These are phyloP conservation scores for Penicillium pulvis DNA, from an alignment of 495 filamentous ascomycete genomes.

Conservation along the genomic window DNA sequence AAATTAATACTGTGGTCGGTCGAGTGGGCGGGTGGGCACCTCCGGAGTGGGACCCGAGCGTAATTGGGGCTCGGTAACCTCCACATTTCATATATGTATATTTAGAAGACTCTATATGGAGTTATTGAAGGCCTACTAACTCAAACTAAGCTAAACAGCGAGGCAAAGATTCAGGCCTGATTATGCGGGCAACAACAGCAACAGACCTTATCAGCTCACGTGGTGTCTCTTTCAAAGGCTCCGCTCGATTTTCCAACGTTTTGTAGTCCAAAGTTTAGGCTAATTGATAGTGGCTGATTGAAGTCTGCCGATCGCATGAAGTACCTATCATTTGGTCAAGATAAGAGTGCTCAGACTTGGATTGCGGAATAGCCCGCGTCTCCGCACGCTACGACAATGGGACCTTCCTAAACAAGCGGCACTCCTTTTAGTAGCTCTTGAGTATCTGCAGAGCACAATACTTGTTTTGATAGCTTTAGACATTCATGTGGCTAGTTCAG, in stretches of 20 bases:
- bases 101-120: too few species aligned
- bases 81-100: too few species aligned
- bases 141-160: too few species aligned
- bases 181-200: too few species aligned
- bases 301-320: not conserved
- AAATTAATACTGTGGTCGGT: too few species aligned
- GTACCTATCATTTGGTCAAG: not conserved
- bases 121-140: too few species aligned
- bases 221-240: too few species aligned
- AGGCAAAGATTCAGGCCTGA: too few species aligned
- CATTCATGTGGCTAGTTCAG: not conserved
- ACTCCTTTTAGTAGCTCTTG: not conserved
- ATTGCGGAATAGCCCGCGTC: not conserved
- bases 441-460: not conserved
- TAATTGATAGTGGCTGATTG: not conserved
- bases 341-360: not conserved
- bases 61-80: too few species aligned
- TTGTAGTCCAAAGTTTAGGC: not conserved
- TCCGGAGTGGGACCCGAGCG: too few species aligned
- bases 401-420: not conserved
- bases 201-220: too few species aligned
- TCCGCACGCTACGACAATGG: not conserved
- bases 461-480: not conserved
- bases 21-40: too few species aligned
- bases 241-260: not conserved